A percentile compares a stretch with the other conserved stretches of the same genome.
Conservation (phyloP, 1,284 basidiomycete genomes). For the Leccinum subrobustum region DNA sequence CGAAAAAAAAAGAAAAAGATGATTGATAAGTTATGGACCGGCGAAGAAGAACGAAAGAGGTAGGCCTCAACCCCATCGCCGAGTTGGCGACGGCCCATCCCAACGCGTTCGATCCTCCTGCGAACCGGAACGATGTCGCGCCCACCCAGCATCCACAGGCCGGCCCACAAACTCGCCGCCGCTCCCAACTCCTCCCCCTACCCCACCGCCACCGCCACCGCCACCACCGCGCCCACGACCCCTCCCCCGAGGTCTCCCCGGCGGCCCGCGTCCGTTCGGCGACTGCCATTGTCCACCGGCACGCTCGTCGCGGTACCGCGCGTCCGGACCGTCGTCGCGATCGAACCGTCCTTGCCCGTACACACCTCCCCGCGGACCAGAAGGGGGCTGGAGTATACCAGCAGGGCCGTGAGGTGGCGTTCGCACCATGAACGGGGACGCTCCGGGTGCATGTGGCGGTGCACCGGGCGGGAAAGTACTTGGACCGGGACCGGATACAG, state of each 20-base stretch:
- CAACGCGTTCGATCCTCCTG: slow-evolving; percentile 17
- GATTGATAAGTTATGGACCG: slow-evolving; percentile 27
- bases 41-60: too few species aligned
- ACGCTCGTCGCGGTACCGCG: slow-evolving; percentile 29
- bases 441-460: slow-evolving; percentile 1
- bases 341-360: slow-evolving; percentile 29
- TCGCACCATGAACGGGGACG: slow-evolving; percentile 20
- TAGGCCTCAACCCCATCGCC: slow-evolving; percentile 25
- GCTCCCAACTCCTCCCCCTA: background rate
- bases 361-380: slow-evolving; percentile 22
- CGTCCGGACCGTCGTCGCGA: slow-evolving; percentile 27
- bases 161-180: slow-evolving; percentile 33
- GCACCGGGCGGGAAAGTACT: slow-evolving; percentile 15
- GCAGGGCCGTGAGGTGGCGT: slow-evolving; percentile 17
- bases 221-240: slow-evolving; percentile 37
- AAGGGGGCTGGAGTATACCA: slow-evolving; percentile 23
- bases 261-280: slow-evolving; percentile 30
- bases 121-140: slow-evolving; percentile 32
- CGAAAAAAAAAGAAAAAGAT: slow-evolving; percentile 8
- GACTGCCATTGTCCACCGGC: slow-evolving; percentile 18
- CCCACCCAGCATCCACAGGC: slow-evolving; percentile 60
- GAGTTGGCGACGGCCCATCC: slow-evolving; percentile 31
- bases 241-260: slow-evolving; percentile 32
- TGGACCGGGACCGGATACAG: slow-evolving; percentile 5
- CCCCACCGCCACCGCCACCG: slow-evolving; percentile 24